Evolutionary conservation across 1,284 basidiomycete species (phyloP).

Genomic region (Papiliotrema fonsecae): DNA sequence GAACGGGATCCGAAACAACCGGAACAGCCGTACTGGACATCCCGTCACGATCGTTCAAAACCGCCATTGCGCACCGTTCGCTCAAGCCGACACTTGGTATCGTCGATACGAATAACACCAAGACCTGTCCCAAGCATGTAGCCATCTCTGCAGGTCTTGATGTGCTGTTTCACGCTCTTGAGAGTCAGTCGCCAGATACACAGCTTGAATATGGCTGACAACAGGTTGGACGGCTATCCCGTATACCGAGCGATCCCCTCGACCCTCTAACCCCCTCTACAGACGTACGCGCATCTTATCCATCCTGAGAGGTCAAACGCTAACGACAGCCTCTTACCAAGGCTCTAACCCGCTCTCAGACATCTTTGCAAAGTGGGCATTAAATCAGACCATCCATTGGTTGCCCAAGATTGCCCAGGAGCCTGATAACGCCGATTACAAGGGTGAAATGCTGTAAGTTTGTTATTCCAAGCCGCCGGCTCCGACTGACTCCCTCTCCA

Average conservation of each 20-base stretch:
- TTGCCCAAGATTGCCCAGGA: conserved; percentile 68
- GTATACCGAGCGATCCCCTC: conserved; percentile 80
- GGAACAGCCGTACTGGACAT: conserved; percentile 92
- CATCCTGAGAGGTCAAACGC: not conserved
- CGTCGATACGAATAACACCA: conserved; percentile 77
- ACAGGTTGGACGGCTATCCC: conserved; percentile 43
- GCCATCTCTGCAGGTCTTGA: conserved; percentile 90
- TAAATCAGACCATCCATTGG: conserved; percentile 84
- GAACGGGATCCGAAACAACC: conserved; percentile 96
- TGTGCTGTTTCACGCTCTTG: conserved; percentile 89
- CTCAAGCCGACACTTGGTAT: conserved; percentile 87
- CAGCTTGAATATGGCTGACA: not conserved
- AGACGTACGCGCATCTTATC: conserved; percentile 54
- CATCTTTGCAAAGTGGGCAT: conserved; percentile 92
- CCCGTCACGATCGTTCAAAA: conserved; percentile 84
- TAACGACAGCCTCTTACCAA: conserved; percentile 65
- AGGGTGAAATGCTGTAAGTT: conserved; percentile 80
- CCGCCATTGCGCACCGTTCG: conserved; percentile 87
- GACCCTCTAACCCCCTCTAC: conserved; percentile 82
- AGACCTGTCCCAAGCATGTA: conserved; percentile 74
- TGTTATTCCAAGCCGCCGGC: too few relatives aligned
- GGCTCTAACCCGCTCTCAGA: conserved; percentile 94
- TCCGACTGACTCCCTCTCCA: conserved; percentile 22
- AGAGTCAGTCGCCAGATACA: conserved; percentile 62
- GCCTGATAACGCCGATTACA: conserved; percentile 66